Evolutionary conservation across 2,329 filamentous ascomycete species (phyloP), one percentile per base, ranked within the genome.

Genomic region (Dryadomyces sulphureus): DNA sequence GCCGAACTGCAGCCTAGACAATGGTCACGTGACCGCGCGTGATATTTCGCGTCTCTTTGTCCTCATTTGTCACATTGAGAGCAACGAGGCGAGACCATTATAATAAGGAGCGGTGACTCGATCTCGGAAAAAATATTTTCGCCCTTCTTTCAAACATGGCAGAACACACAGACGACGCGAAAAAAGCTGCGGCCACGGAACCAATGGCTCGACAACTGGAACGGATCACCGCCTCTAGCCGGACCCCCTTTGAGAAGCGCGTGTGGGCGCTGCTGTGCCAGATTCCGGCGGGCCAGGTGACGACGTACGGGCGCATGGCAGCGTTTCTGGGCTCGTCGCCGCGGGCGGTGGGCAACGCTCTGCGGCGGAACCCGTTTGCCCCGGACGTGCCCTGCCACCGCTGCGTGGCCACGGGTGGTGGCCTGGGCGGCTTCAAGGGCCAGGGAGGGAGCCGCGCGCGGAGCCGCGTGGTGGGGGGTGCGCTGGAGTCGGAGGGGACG

Each of bases 331-430:
- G 67, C 11, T 86, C 83, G 20, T 85, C 81, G 4, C 81, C 85
- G 2, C 71, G 85, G 38, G 85, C 85, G 0, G 76, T 92, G 5
- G 85, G 85, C 16, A 86, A 84, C 49, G 84, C 84, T 2, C 68
- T 93, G 57, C 73, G 82, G 17, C 67, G 72, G 9, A 94, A 94
- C 58, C 86, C 86, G 0, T 93, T 90, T 55, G 86, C 87, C 14
- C 86, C 87, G 0, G 72, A 76, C 30, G 81, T 90, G 5, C 87
- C 86, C 1, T 93, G 86, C 50, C 86, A 93, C 61, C 73, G 87
- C 9, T 81, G 90, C 20, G 74, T 93, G 41, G 83, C 84, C 6
- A 80, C 77, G 36, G 80, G 79, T 44, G 80, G 84, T 12, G 68
- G 70, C n/a, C 61, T 87, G 20, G 82, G 82, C 38, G 81, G 81